Base-by-base conservation (phyloP, 345 rosid genomes). In the Eutrema heterophyllum region DNA sequence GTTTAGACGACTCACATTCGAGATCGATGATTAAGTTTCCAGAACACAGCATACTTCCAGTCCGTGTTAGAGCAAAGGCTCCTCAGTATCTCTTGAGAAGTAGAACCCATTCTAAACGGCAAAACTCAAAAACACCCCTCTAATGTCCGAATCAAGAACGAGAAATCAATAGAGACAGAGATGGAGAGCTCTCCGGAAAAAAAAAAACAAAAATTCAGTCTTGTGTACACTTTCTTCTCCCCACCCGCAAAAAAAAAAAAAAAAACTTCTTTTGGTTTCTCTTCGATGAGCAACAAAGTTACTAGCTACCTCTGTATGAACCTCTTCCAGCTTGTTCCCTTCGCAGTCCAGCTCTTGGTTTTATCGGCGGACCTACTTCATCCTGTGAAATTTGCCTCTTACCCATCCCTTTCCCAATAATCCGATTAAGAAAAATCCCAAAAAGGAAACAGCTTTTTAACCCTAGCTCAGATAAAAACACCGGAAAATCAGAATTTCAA, bases 261-360 rank as follows among this genome's bases (percentile, higher is more conserved):
- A 0, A 14, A 71, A 15, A 24, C 6, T 40, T 70, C 51, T 29
- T 51, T 32, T 21, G 24, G 24, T 21, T 26, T 9, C 13, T 5
- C 29, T 51, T 73, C 68, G 62, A 72, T 54, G 4, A 50, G 29
- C 48, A 7, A 61, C 63, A 39, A 65, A 77, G 48, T 35, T 11
- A 77, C 97, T 93, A 93, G 72, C 98, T 89, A 72, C 94, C 98
- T 80, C 98, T 81, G 74, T 93, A 93, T 12, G 97, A 91, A 64
- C 98, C 97, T 89, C 98, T 82, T 27, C 98, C 98, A 7, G 98
- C 98, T 80, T 93, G 97, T 53, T 93, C 87, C 60, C 92, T 89
- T 85, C 96, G 78, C 64, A 93, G 83, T 67, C 93, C 97, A 12
- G 95, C 93, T 63, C 93, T 82, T 66, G 87, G 88, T 71, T 91